These are phyloP conservation scores for Gentiana dahurica DNA, from an alignment of 257 asterid genomes.

Conservation along the genomic window DNA sequence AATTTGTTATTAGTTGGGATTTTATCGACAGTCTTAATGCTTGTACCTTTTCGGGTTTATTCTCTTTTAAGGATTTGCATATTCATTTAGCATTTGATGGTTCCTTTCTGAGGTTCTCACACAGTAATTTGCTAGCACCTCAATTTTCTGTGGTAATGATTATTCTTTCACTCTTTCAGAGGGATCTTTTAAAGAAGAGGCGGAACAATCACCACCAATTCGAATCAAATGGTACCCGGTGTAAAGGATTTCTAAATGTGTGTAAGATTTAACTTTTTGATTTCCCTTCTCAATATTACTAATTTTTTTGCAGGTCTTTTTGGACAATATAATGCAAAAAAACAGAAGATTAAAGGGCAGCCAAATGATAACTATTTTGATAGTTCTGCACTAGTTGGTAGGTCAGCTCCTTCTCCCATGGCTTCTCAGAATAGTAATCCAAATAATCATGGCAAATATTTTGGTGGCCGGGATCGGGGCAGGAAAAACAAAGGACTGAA, in stretches of 20 bases:
- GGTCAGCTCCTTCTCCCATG: conserved; percentile 73
- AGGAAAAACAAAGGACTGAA: conserved; percentile 66
- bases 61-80: too few species aligned
- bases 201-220: conserved; percentile 55
- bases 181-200: conserved; percentile 43
- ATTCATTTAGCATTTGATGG: too few species aligned
- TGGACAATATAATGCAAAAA: conserved; percentile 64
- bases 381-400: conserved; percentile 43
- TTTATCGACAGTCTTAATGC: too few species aligned
- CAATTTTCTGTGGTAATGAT: background rate
- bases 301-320: conserved; percentile 50
- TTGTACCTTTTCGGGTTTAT: too few species aligned
- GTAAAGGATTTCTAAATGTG: conserved; percentile 25
- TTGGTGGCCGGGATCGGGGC: conserved; percentile 79
- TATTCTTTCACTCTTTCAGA: conserved; percentile 38
- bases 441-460: conserved; percentile 55
- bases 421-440: conserved; percentile 88
- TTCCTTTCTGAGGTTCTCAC: too few species aligned
- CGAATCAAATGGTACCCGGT: conserved; percentile 60
- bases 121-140: background rate
- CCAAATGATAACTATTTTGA: conserved; percentile 66
- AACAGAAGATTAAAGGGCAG: conserved; percentile 66
- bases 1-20: too few species aligned
- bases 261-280: conserved; percentile 10
- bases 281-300: conserved; percentile 6